phyloP scores from a whole-genome alignment of 495 filamentous ascomycete genomes.

The Hypoxylon rickii region DNA sequence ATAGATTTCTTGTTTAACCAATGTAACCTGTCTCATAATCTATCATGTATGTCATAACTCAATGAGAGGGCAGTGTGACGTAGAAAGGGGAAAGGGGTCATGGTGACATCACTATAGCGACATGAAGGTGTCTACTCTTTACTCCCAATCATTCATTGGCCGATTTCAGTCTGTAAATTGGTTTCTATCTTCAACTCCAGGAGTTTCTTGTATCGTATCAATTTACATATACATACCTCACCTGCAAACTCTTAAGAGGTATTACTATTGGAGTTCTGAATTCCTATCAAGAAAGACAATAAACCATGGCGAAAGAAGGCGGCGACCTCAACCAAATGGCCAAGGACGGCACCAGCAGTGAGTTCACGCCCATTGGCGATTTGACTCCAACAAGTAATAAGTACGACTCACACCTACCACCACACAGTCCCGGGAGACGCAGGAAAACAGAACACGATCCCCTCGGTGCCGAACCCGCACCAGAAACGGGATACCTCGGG shows the following conservation, averaged over 20 bases:
- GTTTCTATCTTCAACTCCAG: too few relatives aligned
- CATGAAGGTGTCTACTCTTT: constrained; percentile 15
- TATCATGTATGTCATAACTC: too few relatives aligned
- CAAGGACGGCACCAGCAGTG: constrained; percentile 49
- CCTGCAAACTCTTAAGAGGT: too few relatives aligned
- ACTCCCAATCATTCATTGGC: neutral
- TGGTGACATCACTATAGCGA: constrained; percentile 35
- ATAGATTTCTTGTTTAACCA: too few relatives aligned
- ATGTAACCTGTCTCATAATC: too few relatives aligned
- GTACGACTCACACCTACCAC: neutral
- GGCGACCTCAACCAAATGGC: constrained; percentile 58
- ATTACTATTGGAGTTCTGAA: too few relatives aligned
- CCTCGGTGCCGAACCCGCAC: constrained; percentile 61
- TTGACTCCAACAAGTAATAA: too few relatives aligned
- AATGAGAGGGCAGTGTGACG: constrained; percentile 14
- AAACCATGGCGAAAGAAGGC: constrained; percentile 37
- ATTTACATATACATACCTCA: too few relatives aligned
- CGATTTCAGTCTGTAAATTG: too few relatives aligned
- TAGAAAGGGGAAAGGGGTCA: constrained; percentile 14
- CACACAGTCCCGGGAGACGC: constrained; percentile 56
- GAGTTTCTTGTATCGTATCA: too few relatives aligned
- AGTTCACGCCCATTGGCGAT: neutral
- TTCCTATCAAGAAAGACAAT: too few relatives aligned
- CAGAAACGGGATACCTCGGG: constrained; percentile 45
- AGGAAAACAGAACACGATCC: constrained; percentile 55